phyloP scores from a whole-genome alignment of 805 yeast genomes.

The Pichia heedii region DNA sequence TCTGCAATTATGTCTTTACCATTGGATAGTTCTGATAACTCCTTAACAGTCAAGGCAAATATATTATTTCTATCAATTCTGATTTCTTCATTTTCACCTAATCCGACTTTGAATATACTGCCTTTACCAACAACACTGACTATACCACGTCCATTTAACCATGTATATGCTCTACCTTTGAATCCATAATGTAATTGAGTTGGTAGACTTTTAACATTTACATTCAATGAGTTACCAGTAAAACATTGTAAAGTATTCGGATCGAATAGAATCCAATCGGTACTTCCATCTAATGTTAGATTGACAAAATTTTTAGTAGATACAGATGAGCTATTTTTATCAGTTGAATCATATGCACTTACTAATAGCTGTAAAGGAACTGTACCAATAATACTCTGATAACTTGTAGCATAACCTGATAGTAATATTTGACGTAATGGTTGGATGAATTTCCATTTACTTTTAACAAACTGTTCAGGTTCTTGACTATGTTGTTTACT shows the following conservation, averaged over 20 bases:
- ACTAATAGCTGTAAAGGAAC: conserved; percentile 37
- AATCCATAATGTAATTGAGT: conserved; percentile 27
- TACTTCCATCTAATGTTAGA: conserved; percentile 45
- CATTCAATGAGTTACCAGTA: conserved; percentile 41
- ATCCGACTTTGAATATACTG: conserved; percentile 37
- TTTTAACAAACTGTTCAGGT: conserved; percentile 12
- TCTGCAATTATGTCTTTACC: conserved; percentile 12
- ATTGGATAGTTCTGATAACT: conserved; percentile 32
- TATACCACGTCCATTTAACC: conserved; percentile 50
- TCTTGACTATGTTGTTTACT: neutral
- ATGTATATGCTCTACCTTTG: conserved; percentile 32
- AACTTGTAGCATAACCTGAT: conserved; percentile 36
- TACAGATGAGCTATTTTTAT: conserved; percentile 4
- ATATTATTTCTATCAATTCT: conserved; percentile 38
- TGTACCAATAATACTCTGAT: conserved; percentile 41
- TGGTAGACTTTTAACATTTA: conserved; percentile 34
- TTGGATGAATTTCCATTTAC: conserved; percentile 25
- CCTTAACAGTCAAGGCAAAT: conserved; percentile 43
- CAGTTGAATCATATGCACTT: conserved; percentile 26
- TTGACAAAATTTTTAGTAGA: conserved; percentile 33
- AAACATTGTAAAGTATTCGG: conserved; percentile 40
- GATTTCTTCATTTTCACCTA: conserved; percentile 39
- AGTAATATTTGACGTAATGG: conserved; percentile 35
- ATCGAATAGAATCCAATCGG: conserved; percentile 54
- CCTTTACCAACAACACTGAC: conserved; percentile 49